These are phyloP conservation scores for Ganoderma sinense DNA, from an alignment of 1,284 basidiomycete genomes.

Conservation along the genomic window DNA sequence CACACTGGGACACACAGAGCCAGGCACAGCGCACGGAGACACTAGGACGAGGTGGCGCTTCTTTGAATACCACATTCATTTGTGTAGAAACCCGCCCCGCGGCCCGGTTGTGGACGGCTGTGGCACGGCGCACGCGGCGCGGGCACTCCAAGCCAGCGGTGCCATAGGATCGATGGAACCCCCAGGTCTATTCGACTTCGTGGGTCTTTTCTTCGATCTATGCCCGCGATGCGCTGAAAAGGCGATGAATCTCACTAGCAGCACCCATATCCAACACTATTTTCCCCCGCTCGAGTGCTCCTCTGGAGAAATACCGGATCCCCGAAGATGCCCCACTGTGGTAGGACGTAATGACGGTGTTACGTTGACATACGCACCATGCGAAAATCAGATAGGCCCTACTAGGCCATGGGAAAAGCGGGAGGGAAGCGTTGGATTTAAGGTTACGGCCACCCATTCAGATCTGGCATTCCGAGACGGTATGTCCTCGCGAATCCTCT, in stretches of 20 bases:
- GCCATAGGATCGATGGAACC: constrained; percentile 13
- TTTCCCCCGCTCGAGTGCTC: constrained; percentile 27
- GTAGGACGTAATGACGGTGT: constrained; percentile 23
- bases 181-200: constrained; percentile 19
- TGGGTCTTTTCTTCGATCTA: constrained; percentile 22
- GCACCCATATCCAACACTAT: constrained; percentile 23
- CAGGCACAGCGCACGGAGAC: constrained; percentile 15
- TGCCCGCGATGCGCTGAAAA: constrained; percentile 13
- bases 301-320: constrained; percentile 38
- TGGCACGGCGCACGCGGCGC: constrained; percentile 9
- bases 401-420: constrained; percentile 33
- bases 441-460: constrained; percentile 30
- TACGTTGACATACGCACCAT: constrained; percentile 29
- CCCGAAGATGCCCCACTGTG: constrained; percentile 37
- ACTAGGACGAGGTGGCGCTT: constrained; percentile 21
- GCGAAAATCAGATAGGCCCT: constrained; percentile 39
- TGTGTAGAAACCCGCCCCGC: constrained; percentile 20
- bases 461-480: constrained; percentile 25
- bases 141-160: constrained; percentile 14
- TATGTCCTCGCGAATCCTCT: constrained; percentile 22
- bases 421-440: constrained; percentile 21
- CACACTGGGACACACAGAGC: constrained; percentile 27
- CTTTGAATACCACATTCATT: constrained; percentile 28
- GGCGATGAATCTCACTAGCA: constrained; percentile 21
- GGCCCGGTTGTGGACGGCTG: constrained; percentile 21